Evolutionary conservation across 257 asterid genomes (phyloP).

Genomic region (Anisodus acutangulus): DNA sequence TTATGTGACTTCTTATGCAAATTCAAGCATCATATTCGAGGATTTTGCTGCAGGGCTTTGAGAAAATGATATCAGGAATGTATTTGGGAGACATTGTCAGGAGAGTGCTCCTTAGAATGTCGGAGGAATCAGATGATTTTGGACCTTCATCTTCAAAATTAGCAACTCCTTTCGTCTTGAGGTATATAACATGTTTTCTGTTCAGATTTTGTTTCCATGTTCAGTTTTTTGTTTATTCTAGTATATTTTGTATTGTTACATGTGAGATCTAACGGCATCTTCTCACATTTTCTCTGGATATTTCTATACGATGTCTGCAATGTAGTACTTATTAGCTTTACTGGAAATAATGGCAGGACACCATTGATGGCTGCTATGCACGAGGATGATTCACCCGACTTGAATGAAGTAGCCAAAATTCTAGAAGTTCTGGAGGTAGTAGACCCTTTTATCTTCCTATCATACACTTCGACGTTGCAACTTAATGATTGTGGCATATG

Average conservation of each 20-base stretch:
- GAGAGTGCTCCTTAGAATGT: constrained; percentile 78
- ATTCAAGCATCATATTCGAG: not conserved
- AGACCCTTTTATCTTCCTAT: not conserved
- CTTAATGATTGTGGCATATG: constrained; percentile 10
- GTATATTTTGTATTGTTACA: not conserved
- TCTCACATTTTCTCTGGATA: constrained; percentile 10
- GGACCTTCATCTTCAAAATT: constrained; percentile 68
- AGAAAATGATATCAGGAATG: constrained; percentile 96
- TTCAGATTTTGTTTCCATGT: not conserved
- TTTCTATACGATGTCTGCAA: not conserved
- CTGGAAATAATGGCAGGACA: constrained; percentile 52
- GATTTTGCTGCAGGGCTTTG: constrained; percentile 65
- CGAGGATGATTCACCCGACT: constrained; percentile 79
- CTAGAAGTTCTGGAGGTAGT: constrained; percentile 69
- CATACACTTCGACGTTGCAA: not conserved
- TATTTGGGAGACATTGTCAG: constrained; percentile 90
- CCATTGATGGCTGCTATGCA: constrained; percentile 86
- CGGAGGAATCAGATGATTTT: constrained; percentile 65
- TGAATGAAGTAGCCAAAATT: constrained; percentile 70
- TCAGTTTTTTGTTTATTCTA: not conserved
- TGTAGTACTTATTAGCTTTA: not conserved
- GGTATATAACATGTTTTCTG: constrained; percentile 50
- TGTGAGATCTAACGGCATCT: not conserved
- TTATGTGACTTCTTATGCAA: constrained; percentile 31
- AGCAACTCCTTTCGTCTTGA: constrained; percentile 66